Evolutionary conservation across 129 eudicot species (phyloP), one percentile per base, ranked within the genome.

Genomic region (Mikania micrantha): DNA sequence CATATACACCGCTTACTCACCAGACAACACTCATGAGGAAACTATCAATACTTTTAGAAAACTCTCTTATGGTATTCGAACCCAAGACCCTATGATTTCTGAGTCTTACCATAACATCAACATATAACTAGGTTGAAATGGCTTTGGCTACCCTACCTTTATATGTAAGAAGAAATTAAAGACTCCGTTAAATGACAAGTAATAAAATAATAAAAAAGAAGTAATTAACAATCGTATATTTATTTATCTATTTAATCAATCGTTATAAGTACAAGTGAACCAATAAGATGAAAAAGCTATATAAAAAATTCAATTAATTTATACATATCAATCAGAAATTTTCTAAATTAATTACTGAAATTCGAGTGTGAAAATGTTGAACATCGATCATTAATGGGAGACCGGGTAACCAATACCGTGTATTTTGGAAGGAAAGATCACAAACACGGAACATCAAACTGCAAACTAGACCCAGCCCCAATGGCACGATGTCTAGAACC

Each of bases 341-440:
- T 4, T 12, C 24, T 49, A 67, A 34, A 5, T 47, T 4, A n/a
- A n/a, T n/a, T n/a, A n/a, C n/a, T n/a, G n/a, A n/a, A n/a, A n/a
- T n/a, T n/a, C n/a, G n/a, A n/a, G n/a, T n/a, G n/a, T n/a, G n/a
- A n/a, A n/a, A n/a, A n/a, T n/a, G n/a, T n/a, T n/a, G n/a, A n/a
- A n/a, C n/a, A n/a, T n/a, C n/a, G n/a, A 42, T 27, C 34, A 67
- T 78, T 42, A 78, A 71, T 79, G 78, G 50, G 84, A 62, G 1
- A 85, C 87, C n/a, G 97, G 97, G 70, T 81, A 85, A 1, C 97
- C 97, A 71, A 91, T 91, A 4, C 97, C 97, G 70, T 91, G 94
- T 49, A 94, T 80, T 41, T 74, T 81, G 9, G 90, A 81, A 11
- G 97, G 97, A 21, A 91, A 91, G 5, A 84, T 38, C 57, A 91